Evolutionary conservation across 108 stramenopile species (phyloP).

Genomic region (Epithemia pelagica): DNA sequence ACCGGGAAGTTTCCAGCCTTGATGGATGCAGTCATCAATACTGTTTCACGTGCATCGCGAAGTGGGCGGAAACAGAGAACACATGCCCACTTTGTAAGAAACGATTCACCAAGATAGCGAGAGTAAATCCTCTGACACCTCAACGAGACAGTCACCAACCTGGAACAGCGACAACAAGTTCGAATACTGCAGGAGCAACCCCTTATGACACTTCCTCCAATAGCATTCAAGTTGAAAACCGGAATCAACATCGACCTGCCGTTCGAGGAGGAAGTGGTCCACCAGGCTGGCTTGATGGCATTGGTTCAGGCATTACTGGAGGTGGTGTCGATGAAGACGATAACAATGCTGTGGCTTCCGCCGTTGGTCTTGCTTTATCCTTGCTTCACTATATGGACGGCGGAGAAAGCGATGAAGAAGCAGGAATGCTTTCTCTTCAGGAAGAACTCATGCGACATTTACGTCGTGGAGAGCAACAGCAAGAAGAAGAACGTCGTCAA

Average conservation of each 20-base stretch:
- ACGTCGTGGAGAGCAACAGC: neutral
- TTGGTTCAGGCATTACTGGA: neutral
- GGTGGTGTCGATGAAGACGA: neutral
- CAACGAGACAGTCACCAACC: no score
- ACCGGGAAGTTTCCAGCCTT: constrained; percentile 45
- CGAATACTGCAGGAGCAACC: no score
- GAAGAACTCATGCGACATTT: neutral
- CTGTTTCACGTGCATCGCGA: constrained; percentile 82
- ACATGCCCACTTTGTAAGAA: constrained; percentile 84
- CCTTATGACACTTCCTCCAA: neutral
- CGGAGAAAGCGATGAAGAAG: constrained; percentile 1
- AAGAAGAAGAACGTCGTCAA: no score
- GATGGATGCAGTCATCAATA: constrained; percentile 74
- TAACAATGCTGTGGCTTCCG: neutral
- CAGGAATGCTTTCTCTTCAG: neutral
- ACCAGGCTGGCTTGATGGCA: neutral
- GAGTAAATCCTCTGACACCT: constrained; percentile 36
- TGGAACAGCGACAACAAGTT: no score
- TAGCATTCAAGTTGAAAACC: neutral
- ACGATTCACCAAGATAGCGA: constrained; percentile 73
- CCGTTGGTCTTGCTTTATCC: neutral
- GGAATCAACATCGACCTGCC: neutral
- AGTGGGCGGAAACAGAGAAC: constrained; percentile 83
- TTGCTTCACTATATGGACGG: constrained; percentile 3
- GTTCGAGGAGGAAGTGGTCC: neutral